Evolutionary conservation across 148 eudicot species (phyloP).

Genomic region (Talinum fruticosum): DNA sequence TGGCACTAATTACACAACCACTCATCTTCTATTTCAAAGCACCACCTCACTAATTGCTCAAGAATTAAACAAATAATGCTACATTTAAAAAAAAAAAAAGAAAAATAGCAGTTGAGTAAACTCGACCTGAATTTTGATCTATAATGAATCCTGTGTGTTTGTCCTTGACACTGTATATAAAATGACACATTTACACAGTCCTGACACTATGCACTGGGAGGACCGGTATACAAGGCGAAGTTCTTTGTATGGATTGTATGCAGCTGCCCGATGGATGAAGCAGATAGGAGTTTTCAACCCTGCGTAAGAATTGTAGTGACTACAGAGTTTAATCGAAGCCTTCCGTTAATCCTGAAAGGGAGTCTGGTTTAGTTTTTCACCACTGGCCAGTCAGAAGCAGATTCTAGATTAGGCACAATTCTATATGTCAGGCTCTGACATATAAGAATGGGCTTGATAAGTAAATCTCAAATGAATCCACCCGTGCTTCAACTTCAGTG

Average conservation of each 20-base stretch:
- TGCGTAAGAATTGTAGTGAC: background rate
- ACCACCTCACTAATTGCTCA: conserved; percentile 27
- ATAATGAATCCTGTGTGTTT: conserved; percentile 21
- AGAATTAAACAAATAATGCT: conserved; percentile 30
- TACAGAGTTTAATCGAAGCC: conserved; percentile 3
- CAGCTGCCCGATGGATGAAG: conserved; percentile 22
- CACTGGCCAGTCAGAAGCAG: conserved; percentile 26
- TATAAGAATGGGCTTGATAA: conserved; percentile 5
- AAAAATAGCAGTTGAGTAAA: conserved; percentile 18
- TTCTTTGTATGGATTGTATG: conserved; percentile 29
- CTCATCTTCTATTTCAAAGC: conserved; percentile 16
- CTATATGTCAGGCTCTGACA: conserved; percentile 26
- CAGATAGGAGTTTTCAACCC: background rate
- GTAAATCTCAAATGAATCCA: conserved; percentile 4
- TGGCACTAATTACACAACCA: background rate
- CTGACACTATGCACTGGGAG: conserved; percentile 21
- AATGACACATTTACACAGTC: conserved; percentile 25
- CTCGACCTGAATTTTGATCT: conserved; percentile 12
- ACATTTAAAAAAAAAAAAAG: conserved; percentile 23
- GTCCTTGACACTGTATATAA: conserved; percentile 15
- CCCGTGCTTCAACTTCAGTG: conserved; percentile 19
- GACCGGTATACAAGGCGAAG: conserved; percentile 21
- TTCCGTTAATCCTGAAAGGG: conserved; percentile 13
- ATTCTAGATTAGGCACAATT: conserved; percentile 16
- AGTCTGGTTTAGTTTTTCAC: conserved; percentile 12